Evolutionary conservation across 345 rosid species (phyloP), one percentile per base, ranked within the genome.

Genomic region (Pugionium cornutum): DNA sequence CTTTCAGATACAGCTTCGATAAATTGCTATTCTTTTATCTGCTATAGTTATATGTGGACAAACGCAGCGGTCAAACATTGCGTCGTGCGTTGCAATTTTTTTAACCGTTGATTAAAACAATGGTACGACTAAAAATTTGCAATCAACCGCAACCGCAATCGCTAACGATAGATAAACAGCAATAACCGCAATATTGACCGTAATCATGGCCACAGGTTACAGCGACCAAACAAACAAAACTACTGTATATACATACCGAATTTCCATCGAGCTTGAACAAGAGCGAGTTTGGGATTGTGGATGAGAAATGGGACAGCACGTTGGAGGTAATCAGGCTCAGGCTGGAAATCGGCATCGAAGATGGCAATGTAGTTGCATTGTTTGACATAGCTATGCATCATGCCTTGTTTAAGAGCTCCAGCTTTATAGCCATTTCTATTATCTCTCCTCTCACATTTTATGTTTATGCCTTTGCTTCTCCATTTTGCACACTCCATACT

Each of bases 381-480:
- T 46, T 78, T 83, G 6, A 79, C 82, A n/a, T 83, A 85, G 64
- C 78, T 72, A 57, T 72, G 82, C 52, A 76, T 84, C 88, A 83
- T 77, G 47, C 88, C 89, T 66, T 84, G 85, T 66, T 74, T 81
- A 4, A 82, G 83, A 32, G 87, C 79, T 37, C 79, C 79, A 26
- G 86, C 85, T 70, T 85, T 85, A 53, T 83, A 81, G 0, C 87
- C 86, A 29, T 78, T 78, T 69, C 87, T 78, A 55, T 76, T 82
- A 63, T 75, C 64, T 59, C 79, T 69, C 34, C 70, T 75, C 48
- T 75, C 79, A 41, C 75, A 75, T 59, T 75, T 75, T 59, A 75
- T 70, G 72, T 75, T 75, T 45, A 70, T 70, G 2, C 79, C 79
- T 70, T 59, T 75, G 7, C 60, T 75, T 70, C 58, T 68, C 79